Conservation (phyloP, 768 basidiomycete species). For the Chlorophyllum brunneum region DNA sequence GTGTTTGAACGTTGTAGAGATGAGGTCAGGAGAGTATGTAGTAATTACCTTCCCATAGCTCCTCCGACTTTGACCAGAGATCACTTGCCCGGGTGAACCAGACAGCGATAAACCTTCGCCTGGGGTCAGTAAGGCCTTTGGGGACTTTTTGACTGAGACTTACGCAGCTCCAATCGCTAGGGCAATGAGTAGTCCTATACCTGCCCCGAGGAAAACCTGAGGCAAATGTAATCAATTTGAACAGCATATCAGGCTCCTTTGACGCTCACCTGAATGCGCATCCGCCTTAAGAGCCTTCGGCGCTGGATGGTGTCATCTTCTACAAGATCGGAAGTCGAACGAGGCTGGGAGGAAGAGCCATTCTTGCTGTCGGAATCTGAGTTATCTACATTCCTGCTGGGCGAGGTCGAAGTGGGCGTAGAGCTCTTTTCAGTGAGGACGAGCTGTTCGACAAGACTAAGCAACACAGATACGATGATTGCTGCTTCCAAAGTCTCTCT, state of each 20-base stretch:
- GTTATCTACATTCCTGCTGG: conserved; percentile 13
- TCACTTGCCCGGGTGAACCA: conserved; percentile 91
- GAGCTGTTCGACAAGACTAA: conserved; percentile 88
- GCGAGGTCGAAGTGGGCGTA: conserved; percentile 14
- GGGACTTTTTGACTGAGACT: conserved; percentile 11
- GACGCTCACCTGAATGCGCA: conserved; percentile 57
- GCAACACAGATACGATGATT: conserved; percentile 89
- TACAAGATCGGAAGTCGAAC: conserved; percentile 15
- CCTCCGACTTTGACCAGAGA: conserved; percentile 82
- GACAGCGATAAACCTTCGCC: conserved; percentile 73
- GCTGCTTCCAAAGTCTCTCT: conserved; percentile 91
- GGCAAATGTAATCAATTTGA: background rate
- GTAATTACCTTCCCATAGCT: conserved; percentile 85
- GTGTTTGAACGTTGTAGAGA: background rate
- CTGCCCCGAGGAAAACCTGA: conserved; percentile 76
- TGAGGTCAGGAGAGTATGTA: background rate
- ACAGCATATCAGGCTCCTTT: background rate
- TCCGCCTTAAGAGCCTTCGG: conserved; percentile 55
- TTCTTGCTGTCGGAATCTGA: conserved; percentile 24
- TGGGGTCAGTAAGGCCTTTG: no score
- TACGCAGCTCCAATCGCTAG: conserved; percentile 80
- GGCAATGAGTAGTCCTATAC: conserved; percentile 72
- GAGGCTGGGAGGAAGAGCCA: conserved; percentile 20
- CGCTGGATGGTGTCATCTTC: conserved; percentile 28
- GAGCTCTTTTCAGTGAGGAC: conserved; percentile 37